Conservation (phyloP, 78 protist genomes). For the Dictyostelium brefeldianum region DNA sequence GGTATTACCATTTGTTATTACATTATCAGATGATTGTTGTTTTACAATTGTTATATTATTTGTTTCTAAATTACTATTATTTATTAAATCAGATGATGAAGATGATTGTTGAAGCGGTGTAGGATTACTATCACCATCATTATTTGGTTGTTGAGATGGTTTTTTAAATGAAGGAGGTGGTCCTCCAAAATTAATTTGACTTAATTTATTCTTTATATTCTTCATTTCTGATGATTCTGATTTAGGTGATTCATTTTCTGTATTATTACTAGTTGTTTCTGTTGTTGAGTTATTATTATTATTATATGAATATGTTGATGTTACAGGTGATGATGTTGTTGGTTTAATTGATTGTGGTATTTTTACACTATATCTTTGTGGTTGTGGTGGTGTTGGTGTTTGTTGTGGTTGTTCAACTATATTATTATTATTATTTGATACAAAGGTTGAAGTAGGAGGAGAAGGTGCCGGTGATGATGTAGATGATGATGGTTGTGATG, state of each 20-base stretch:
- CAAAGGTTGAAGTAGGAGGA: not conserved
- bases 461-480: not conserved
- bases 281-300: not conserved
- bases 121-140: not conserved
- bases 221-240: not conserved
- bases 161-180: constrained; percentile 30
- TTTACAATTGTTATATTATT: not conserved
- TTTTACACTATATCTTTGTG: too few relatives aligned
- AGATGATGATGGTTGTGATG: not conserved
- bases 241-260: not conserved
- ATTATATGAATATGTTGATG: constrained; percentile 4
- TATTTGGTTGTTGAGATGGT: not conserved
- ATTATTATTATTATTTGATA: not conserved
- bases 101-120: constrained; percentile 1
- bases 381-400: too few relatives aligned
- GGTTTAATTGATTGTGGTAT: too few relatives aligned
- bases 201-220: constrained; percentile 13
- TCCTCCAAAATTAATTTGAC: constrained; percentile 17
- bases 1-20: not conserved
- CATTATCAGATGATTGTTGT: too few relatives aligned
- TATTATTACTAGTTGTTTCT: not conserved
- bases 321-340: not conserved
- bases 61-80: not conserved
- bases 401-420: not conserved
- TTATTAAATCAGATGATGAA: not conserved